Percentiles rank a stretch among this genome's conserved stretches.
Conservation (phyloP, 371 early-diverging fungal species). For the Fennellomyces sp. region DNA sequence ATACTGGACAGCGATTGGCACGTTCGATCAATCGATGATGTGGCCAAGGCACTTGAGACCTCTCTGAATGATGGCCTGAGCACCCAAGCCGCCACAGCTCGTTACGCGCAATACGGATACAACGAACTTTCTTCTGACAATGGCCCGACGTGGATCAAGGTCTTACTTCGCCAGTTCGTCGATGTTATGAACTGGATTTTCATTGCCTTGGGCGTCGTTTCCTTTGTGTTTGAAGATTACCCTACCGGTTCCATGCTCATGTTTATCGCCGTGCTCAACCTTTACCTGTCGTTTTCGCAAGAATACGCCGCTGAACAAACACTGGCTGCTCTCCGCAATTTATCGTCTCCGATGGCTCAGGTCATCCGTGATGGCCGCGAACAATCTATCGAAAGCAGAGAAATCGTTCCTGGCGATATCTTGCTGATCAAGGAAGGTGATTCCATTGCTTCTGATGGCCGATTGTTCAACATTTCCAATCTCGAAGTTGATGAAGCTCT, state of each 20-base stretch:
- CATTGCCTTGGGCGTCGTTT: slow-evolving; percentile 62
- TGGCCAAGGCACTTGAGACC: slow-evolving; percentile 9
- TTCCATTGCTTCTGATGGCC: slow-evolving; percentile 84
- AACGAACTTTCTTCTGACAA: slow-evolving; percentile 40
- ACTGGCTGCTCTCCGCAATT: slow-evolving; percentile 80
- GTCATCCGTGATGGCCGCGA: slow-evolving; percentile 82
- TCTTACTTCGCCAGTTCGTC: slow-evolving; percentile 76
- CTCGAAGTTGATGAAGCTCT: slow-evolving; percentile 86
- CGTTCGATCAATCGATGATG: slow-evolving; percentile 13
- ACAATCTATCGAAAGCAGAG: slow-evolving; percentile 60
- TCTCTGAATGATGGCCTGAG: slow-evolving; percentile 18
- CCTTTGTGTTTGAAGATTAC: slow-evolving; percentile 62
- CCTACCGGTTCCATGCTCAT: slow-evolving; percentile 69
- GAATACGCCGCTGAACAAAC: slow-evolving; percentile 89
- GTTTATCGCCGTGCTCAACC: slow-evolving; percentile 76
- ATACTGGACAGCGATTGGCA: slow-evolving; percentile 19
- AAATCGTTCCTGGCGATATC: slow-evolving; percentile 89
- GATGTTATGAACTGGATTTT: slow-evolving; percentile 85
- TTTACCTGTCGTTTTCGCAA: slow-evolving; percentile 83
- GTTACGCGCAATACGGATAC: slow-evolving; percentile 19
- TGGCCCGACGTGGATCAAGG: slow-evolving; percentile 66
- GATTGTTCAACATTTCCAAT: slow-evolving; percentile 76
- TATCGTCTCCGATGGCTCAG: slow-evolving; percentile 76
- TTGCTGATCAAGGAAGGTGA: slow-evolving; percentile 88
- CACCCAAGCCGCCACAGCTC: slow-evolving; percentile 13